phyloP scores from a whole-genome alignment of 805 yeast genomes.

The Wickerhamomyces subpelliculosus region DNA sequence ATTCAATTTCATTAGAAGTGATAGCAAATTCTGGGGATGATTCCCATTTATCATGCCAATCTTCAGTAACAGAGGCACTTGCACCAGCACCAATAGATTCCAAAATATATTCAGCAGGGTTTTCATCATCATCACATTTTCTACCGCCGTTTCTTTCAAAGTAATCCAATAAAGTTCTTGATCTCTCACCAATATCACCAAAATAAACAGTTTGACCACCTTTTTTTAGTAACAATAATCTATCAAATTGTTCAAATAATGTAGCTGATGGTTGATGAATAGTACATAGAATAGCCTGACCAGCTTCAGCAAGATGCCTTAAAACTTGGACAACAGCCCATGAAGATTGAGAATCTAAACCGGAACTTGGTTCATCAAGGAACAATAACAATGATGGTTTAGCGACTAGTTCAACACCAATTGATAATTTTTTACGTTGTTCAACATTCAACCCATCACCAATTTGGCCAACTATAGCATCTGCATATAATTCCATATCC shows the following conservation, averaged over 20 bases:
- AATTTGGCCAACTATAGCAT: conserved; percentile 72
- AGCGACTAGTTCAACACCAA: conserved; percentile 68
- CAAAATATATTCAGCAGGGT: conserved; percentile 73
- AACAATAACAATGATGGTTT: conserved; percentile 56
- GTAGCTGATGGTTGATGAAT: conserved; percentile 76
- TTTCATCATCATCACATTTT: conserved; percentile 51
- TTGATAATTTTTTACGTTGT: conserved; percentile 60
- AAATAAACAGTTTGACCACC: conserved; percentile 81
- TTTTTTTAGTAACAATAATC: conserved; percentile 56
- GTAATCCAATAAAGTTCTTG: conserved; percentile 49
- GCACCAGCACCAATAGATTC: conserved; percentile 80
- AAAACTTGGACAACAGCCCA: conserved; percentile 66
- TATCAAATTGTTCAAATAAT: conserved; percentile 59
- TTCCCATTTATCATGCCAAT: conserved; percentile 62
- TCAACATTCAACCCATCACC: conserved; percentile 70
- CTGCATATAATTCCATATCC: conserved; percentile 65
- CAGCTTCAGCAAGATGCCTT: conserved; percentile 61
- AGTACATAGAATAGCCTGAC: conserved; percentile 71
- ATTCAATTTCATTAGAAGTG: conserved; percentile 14
- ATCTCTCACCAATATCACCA: conserved; percentile 71
- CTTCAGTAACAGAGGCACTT: conserved; percentile 48
- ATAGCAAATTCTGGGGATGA: conserved; percentile 38
- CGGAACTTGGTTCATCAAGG: conserved; percentile 71
- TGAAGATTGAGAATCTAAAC: conserved; percentile 58
- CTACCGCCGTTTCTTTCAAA: conserved; percentile 72